These are phyloP conservation scores for Ophiostoma pallidulum DNA, from an alignment of 2,329 filamentous ascomycete genomes.

Conservation along the genomic window DNA sequence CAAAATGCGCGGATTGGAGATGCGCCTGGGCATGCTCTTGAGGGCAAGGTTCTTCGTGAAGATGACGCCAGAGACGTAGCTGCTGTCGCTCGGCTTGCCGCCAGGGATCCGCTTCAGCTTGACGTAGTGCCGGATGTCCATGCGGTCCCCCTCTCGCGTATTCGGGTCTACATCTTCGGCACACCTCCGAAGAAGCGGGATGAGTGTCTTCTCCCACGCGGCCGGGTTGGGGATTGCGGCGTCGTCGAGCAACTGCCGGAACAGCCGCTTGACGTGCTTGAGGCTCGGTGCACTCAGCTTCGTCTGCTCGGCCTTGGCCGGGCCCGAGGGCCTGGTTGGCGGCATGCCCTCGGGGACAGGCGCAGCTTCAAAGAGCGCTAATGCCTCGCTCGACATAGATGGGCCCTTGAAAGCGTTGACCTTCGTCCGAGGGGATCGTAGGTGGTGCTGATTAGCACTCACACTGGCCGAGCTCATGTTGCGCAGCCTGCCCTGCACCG, in stretches of 20 bases:
- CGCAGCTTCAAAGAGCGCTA: slow-evolving; percentile 38
- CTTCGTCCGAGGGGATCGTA: slow-evolving; percentile 62
- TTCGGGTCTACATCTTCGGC: slow-evolving; percentile 93
- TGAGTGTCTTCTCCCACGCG: slow-evolving; percentile 81
- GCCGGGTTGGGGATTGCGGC: slow-evolving; percentile 59
- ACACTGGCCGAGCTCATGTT: slow-evolving; percentile 80
- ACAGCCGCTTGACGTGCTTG: slow-evolving; percentile 75
- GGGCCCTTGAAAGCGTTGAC: slow-evolving; percentile 47
- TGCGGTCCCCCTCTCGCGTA: slow-evolving; percentile 81
- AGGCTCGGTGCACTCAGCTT: slow-evolving; percentile 83
- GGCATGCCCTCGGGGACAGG: slow-evolving; percentile 34
- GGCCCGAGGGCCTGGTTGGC: slow-evolving; percentile 23
- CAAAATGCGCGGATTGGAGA: slow-evolving; percentile 74
- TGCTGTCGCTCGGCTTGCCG: slow-evolving; percentile 79
- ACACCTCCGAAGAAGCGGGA: slow-evolving; percentile 82
- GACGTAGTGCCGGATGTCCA: slow-evolving; percentile 95
- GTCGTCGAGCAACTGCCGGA: slow-evolving; percentile 76
- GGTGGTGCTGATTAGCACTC: slow-evolving; percentile 43
- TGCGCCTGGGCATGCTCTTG: slow-evolving; percentile 89
- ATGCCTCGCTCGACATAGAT: slow-evolving; percentile 41
- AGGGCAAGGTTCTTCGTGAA: slow-evolving; percentile 95
- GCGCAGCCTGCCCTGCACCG: slow-evolving; percentile 56
- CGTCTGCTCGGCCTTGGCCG: slow-evolving; percentile 54
- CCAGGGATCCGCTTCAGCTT: slow-evolving; percentile 96
- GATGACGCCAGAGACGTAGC: slow-evolving; percentile 93